Evolutionary conservation across 768 basidiomycete genomes (phyloP), one percentile per base, ranked within the genome.

Genomic region (Pleurotus ostreatus): DNA sequence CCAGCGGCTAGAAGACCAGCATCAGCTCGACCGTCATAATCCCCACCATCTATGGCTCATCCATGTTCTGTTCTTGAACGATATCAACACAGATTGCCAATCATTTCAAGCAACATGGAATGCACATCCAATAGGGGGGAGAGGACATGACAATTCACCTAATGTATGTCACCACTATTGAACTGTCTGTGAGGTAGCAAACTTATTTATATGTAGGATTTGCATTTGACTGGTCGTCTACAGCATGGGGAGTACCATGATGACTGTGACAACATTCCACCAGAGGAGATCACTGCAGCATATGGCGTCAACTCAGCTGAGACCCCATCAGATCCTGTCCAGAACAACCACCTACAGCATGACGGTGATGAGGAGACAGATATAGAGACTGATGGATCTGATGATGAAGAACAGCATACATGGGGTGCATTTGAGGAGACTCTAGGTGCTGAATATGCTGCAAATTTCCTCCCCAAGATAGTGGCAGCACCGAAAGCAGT

Each of bases 21-120:
- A 77, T 41, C 9, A 46, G 1, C 68, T 78, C 0, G 58, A 78
- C 46, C 1, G 46, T 0, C 43, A 44, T 0, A 53, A 71, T 5
- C 52, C 61, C 0, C 2, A 40, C 4, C 75, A 78, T 56, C 58
- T 76, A 0, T 78, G 77, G 77, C 65, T 78, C 0, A 61, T 78
- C 1, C 71, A 76, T 15, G n/a, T 18, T 22, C 59, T 75, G 0
- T 75, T 74, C 52, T 59, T 73, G 2, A 26, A 53, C 1, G 47
- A 49, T 4, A 62, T 74, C 22, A 68, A 73, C 30, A 26, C 55
- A 0, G 68, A 73, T 46, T 72, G 68, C 37, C 0, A 43, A 0
- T 34, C 49, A 4, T 71, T 73, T 49, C 63, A 59, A 11, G 6
- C 57, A 7, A 62, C 70, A 9, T 74, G 71, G 69, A 74, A 74